Conservation (phyloP, 2,329 filamentous ascomycete genomes). For the Taxawa tesnikishii region DNA sequence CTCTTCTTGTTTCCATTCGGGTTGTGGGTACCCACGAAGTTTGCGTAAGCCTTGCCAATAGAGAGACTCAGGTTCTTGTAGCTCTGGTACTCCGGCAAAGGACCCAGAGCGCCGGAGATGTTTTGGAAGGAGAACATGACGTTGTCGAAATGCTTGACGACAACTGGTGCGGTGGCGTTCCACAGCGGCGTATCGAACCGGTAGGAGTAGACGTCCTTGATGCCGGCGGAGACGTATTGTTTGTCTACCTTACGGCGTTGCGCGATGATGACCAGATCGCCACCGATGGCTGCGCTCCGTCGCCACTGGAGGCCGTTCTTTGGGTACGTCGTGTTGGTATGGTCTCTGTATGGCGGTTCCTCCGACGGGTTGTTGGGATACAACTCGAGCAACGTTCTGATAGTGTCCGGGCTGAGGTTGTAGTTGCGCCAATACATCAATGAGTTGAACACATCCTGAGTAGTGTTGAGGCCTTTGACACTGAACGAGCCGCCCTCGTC, state of each 20-base stretch:
- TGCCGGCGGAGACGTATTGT: slow-evolving; percentile 21
- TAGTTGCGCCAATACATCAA: slow-evolving; percentile 34
- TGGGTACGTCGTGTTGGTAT: slow-evolving; percentile 14
- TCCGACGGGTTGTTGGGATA: slow-evolving; percentile 38
- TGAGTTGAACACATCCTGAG: slow-evolving; percentile 29
- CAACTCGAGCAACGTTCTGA: slow-evolving; percentile 30
- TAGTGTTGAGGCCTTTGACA: slow-evolving; percentile 27
- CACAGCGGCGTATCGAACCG: slow-evolving; percentile 37
- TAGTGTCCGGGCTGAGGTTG: slow-evolving; percentile 31
- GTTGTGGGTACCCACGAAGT: slow-evolving; percentile 31
- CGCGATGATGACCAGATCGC: slow-evolving; percentile 37
- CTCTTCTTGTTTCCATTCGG: slow-evolving; percentile 24
- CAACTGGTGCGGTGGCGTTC: slow-evolving; percentile 27
- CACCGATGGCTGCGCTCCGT: slow-evolving; percentile 31
- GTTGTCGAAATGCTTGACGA: slow-evolving; percentile 37
- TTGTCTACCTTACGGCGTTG: slow-evolving; percentile 34
- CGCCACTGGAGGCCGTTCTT: slow-evolving; percentile 27
- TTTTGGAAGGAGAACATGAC: slow-evolving; percentile 41
- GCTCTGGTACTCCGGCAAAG: slow-evolving; percentile 26
- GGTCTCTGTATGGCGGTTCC: slow-evolving; percentile 28
- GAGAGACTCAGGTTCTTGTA: slow-evolving; percentile 23
- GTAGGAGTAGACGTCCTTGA: slow-evolving; percentile 33
- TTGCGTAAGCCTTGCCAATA: slow-evolving; percentile 30
- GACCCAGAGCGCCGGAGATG: slow-evolving; percentile 34
- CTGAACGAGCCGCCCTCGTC: slow-evolving; percentile 36